Base-by-base conservation (phyloP, 108 stramenopile genomes). In the Mediolabrus comicus region DNA sequence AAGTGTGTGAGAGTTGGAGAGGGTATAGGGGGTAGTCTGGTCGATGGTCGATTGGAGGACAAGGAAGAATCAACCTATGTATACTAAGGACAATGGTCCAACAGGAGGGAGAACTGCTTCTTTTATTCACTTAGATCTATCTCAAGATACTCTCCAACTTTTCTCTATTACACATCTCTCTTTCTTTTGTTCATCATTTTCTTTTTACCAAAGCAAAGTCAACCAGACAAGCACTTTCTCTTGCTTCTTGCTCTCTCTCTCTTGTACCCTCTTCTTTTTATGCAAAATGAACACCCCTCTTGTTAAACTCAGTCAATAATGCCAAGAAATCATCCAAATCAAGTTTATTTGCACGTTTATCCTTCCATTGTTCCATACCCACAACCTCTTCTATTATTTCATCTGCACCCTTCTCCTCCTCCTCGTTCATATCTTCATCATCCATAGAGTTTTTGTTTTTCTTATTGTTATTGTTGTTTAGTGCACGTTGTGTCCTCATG, bases 251-350 rank as follows among this genome's bases (percentile, higher is more conserved):
- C 13, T 2, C 33, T 34, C 33, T 34, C 0, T 43, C 41, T 43
- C 41, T 4, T 17, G n/a, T 43, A n/a, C n/a, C 41, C n/a, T 16
- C 1, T 28, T 14, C 57, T 35, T 14, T 27, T 61, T 78, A 95
- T 4, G 88, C 85, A 81, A 98, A 98, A 74, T 97, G 95, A 53
- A 98, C 85, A 12, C 95, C 95, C 17, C 84, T 80, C 35, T 82
- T 69, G 67, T 98, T 96, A 73, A 98, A 98, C 54, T 93, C 94
- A 4, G 84, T 82, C 54, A 98, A 77, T 36, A 98, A 76, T 33
- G 88, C 87, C 53, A 99, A 80, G 56, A 99, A 96, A 70, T 99
- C 97, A 74, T 98, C 97, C 33, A 97, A 83, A 75, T 96, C 96
- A 71, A 99, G 74, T 52, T 96, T 96, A 9, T 94, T 86, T 1